phyloP scores from a whole-genome alignment of 345 rosid genomes.

The Populus alba region DNA sequence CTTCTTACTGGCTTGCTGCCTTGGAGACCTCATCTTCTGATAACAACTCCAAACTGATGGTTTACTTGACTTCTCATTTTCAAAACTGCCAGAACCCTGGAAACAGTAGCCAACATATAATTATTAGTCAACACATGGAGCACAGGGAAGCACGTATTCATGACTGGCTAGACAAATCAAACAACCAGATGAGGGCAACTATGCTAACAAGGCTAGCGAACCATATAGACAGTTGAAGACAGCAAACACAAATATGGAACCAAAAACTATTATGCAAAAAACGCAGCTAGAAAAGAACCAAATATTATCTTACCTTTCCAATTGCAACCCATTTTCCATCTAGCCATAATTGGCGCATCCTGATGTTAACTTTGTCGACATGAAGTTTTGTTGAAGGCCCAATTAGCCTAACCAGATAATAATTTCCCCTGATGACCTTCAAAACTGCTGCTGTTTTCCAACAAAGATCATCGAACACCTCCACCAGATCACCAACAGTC shows the following conservation, averaged over 20 bases:
- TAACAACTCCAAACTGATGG: slow-evolving; percentile 18
- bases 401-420: slow-evolving; percentile 10
- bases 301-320: slow-evolving; percentile 10
- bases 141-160: neutral
- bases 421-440: slow-evolving; percentile 1
- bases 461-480: slow-evolving; percentile 11
- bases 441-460: slow-evolving; percentile 13
- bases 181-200: neutral
- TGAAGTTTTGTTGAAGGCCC: slow-evolving; percentile 10
- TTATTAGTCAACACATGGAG: neutral
- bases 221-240: neutral
- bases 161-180: neutral
- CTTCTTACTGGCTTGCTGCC: slow-evolving; percentile 17
- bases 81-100: slow-evolving; percentile 33
- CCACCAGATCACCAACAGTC: slow-evolving; percentile 24
- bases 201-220: neutral
- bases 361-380: neutral
- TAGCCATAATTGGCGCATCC: slow-evolving; percentile 15
- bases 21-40: slow-evolving; percentile 12
- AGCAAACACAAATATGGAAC: neutral
- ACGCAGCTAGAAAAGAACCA: neutral
- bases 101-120: slow-evolving; percentile 15
- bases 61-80: slow-evolving; percentile 28
- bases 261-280: neutral
- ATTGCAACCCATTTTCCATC: slow-evolving; percentile 15